Percentiles rank a stretch among this genome's conserved stretches.
Conservation (phyloP, 768 basidiomycete genomes). For the Kondoa subrosea region DNA sequence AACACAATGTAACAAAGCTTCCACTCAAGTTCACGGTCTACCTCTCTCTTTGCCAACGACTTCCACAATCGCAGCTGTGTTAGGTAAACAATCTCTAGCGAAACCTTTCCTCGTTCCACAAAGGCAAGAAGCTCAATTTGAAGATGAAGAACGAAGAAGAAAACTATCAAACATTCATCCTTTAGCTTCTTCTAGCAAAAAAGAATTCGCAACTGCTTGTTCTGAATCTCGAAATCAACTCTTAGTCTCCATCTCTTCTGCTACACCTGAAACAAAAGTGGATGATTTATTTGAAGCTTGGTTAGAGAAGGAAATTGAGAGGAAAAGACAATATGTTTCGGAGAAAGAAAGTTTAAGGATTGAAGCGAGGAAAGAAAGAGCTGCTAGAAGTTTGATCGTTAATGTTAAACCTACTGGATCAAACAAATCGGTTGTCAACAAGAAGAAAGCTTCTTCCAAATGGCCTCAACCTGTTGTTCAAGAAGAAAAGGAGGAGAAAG, state of each 20-base stretch:
- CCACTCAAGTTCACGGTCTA: background rate
- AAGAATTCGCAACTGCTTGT: background rate
- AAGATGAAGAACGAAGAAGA: background rate
- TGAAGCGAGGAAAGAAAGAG: background rate
- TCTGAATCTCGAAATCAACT: background rate
- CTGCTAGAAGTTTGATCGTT: background rate
- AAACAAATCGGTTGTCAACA: background rate
- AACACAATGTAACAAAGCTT: background rate
- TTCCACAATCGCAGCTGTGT: background rate
- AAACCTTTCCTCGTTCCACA: background rate
- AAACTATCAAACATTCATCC: background rate
- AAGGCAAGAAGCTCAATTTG: background rate
- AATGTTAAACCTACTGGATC: background rate
- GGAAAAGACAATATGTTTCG: background rate
- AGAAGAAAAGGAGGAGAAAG: background rate
- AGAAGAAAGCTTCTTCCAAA: too few relatives aligned
- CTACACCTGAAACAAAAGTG: too few relatives aligned
- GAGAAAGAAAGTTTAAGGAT: background rate
- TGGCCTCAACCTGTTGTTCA: background rate
- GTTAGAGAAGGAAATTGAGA: background rate
- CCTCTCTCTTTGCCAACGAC: background rate
- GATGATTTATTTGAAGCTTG: background rate
- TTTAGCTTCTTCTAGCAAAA: background rate
- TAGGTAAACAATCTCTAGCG: slow-evolving; percentile 1
- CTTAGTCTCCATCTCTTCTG: background rate